These are phyloP conservation scores for Exsudoporus floridanus DNA, from an alignment of 1,284 basidiomycete species.

Conservation along the genomic window DNA sequence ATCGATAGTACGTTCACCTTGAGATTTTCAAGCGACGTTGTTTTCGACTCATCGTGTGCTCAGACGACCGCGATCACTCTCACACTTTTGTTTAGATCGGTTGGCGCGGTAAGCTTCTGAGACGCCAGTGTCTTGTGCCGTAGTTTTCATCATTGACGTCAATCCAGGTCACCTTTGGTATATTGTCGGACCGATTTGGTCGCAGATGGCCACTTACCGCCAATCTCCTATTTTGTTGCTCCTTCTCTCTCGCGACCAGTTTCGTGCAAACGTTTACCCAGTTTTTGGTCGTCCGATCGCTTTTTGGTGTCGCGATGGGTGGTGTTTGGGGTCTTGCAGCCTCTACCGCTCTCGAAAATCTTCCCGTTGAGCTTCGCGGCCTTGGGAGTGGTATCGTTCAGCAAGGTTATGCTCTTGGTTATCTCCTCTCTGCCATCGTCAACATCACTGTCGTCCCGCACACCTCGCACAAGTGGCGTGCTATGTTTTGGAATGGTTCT, in stretches of 20 bases:
- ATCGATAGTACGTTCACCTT: slow-evolving; percentile 51
- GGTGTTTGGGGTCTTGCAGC: slow-evolving; percentile 78
- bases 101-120: slow-evolving; percentile 66
- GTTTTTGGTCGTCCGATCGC: slow-evolving; percentile 71
- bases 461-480: slow-evolving; percentile 53
- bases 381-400: slow-evolving; percentile 86
- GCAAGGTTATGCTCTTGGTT: slow-evolving; percentile 76
- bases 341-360: slow-evolving; percentile 83
- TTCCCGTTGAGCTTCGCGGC: slow-evolving; percentile 86
- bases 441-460: slow-evolving; percentile 72
- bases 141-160: not conserved
- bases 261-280: slow-evolving; percentile 65
- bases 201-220: slow-evolving; percentile 88
- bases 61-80: slow-evolving; percentile 87
- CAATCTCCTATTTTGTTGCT: slow-evolving; percentile 71
- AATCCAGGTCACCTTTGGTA: slow-evolving; percentile 66
- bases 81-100: slow-evolving; percentile 85
- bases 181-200: slow-evolving; percentile 85
- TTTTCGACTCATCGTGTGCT: slow-evolving; percentile 3
- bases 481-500: slow-evolving; percentile 66
- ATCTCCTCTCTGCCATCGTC: slow-evolving; percentile 63
- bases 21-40: not conserved
- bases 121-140: not conserved
- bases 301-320: slow-evolving; percentile 89
- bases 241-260: slow-evolving; percentile 77